Evolutionary conservation across 2,329 filamentous ascomycete species (phyloP).

Genomic region (Fusarium sp.): DNA sequence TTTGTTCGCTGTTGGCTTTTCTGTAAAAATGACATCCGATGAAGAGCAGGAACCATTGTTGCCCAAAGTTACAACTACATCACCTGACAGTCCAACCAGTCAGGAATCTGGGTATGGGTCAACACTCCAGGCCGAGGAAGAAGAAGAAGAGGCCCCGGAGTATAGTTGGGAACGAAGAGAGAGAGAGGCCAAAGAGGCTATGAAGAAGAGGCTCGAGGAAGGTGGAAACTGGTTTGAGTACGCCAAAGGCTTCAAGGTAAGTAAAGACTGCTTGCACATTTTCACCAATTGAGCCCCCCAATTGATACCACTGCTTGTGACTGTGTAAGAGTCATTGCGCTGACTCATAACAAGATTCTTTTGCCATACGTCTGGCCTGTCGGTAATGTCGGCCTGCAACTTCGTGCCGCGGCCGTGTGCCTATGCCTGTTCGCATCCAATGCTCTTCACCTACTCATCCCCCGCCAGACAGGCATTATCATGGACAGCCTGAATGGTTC

Average conservation of each 20-base stretch:
- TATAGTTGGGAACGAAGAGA: slow-evolving; percentile 63
- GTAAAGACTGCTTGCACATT: neutral
- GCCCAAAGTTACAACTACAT: slow-evolving; percentile 41
- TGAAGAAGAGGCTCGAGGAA: slow-evolving; percentile 74
- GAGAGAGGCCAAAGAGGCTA: slow-evolving; percentile 64
- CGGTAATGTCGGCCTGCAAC: slow-evolving; percentile 71
- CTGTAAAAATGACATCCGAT: slow-evolving; percentile 51
- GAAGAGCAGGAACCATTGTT: slow-evolving; percentile 69
- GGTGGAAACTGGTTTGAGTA: slow-evolving; percentile 83
- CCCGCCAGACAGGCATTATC: slow-evolving; percentile 83
- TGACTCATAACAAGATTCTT: slow-evolving; percentile 64
- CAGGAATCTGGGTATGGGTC: slow-evolving; percentile 53
- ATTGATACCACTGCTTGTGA: neutral
- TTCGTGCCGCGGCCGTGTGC: slow-evolving; percentile 72
- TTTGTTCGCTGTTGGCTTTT: slow-evolving; percentile 19
- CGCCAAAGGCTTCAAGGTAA: slow-evolving; percentile 73
- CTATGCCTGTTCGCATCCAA: slow-evolving; percentile 76
- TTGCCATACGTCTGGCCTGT: slow-evolving; percentile 83
- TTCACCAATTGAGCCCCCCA: neutral
- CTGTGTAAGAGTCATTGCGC: neutral
- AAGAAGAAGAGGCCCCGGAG: slow-evolving; percentile 56
- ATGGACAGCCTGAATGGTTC: slow-evolving; percentile 71
- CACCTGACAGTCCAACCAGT: slow-evolving; percentile 36
- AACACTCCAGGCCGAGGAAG: slow-evolving; percentile 49
- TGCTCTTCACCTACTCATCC: slow-evolving; percentile 78